Conservation (phyloP, 176 grass and related monocot genomes). For the Otatea glauca region DNA sequence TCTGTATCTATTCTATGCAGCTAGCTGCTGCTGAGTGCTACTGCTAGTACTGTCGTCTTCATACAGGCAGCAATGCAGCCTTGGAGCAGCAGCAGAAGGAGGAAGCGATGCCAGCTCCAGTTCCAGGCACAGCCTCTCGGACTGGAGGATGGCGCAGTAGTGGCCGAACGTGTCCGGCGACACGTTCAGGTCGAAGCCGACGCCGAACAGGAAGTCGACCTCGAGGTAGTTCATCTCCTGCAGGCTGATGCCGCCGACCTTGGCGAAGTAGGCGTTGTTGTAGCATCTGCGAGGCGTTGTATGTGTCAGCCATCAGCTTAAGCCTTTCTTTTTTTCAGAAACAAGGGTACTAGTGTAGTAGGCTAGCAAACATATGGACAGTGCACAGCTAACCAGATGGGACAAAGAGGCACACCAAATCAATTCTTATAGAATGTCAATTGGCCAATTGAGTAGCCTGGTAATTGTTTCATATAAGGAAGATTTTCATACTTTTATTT, state of each 20-base stretch:
- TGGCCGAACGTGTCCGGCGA: constrained; percentile 48
- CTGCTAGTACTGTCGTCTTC: constrained; percentile 44
- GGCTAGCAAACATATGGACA: background rate
- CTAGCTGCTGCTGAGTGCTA: constrained; percentile 43
- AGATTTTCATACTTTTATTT: background rate
- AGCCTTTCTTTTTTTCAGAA: background rate
- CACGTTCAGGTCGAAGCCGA: constrained; percentile 57
- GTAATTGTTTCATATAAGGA: background rate
- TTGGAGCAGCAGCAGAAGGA: background rate
- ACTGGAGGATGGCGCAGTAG: constrained; percentile 55
- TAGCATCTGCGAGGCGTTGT: constrained; percentile 34
- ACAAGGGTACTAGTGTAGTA: background rate
- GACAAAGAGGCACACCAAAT: background rate
- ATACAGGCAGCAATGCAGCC: constrained; percentile 43
- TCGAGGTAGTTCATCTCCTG: constrained; percentile 68
- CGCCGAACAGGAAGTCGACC: constrained; percentile 55
- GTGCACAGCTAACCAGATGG: constrained; percentile 2
- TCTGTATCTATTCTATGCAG: constrained; percentile 23
- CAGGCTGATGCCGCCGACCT: constrained; percentile 57
- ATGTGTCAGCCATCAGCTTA: constrained; percentile 20
- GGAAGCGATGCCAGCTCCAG: background rate
- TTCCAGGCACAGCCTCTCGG: constrained; percentile 50
- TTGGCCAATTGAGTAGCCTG: constrained; percentile 15
- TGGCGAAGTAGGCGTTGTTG: constrained; percentile 63
- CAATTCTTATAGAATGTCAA: constrained; percentile 19